A percentile compares a stretch with the other conserved stretches of the same genome.
Evolutionary conservation across 1,284 basidiomycete genomes (phyloP).

Genomic region (Apiotrichum montevideense): DNA sequence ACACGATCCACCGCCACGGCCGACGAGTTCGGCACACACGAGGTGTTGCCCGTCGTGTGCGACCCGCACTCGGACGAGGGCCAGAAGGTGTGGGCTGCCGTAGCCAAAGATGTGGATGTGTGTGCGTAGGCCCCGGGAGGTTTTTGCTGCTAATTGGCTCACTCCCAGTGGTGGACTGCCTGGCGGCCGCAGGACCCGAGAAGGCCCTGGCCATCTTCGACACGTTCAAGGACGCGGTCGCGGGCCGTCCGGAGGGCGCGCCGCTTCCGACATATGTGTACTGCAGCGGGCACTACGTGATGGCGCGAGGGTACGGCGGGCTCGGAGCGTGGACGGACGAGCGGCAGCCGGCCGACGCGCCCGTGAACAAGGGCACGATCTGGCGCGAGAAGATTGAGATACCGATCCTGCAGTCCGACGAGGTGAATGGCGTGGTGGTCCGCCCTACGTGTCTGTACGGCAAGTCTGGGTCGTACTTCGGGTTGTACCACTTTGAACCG

Average conservation of each 20-base stretch:
- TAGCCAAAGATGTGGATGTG: slow-evolving; percentile 51
- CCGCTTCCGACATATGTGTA: slow-evolving; percentile 49
- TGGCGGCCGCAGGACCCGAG: slow-evolving; percentile 35
- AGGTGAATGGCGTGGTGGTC: slow-evolving; percentile 16
- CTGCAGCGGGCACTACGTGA: slow-evolving; percentile 52
- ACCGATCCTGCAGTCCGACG: slow-evolving; percentile 21
- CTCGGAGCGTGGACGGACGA: slow-evolving; percentile 36
- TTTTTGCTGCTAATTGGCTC: not conserved
- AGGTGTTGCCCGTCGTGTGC: slow-evolving; percentile 53
- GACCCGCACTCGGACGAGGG: slow-evolving; percentile 42
- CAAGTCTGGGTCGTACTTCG: slow-evolving; percentile 10
- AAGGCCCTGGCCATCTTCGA: slow-evolving; percentile 37
- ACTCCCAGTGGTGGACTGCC: slow-evolving; percentile 40
- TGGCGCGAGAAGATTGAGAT: slow-evolving; percentile 35
- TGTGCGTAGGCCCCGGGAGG: slow-evolving; percentile 38
- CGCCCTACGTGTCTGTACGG: slow-evolving; percentile 43
- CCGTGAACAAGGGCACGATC: slow-evolving; percentile 20
- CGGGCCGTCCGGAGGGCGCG: not conserved
- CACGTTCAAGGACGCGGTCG: not conserved
- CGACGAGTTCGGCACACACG: slow-evolving; percentile 41
- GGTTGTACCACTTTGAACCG: slow-evolving; percentile 42
- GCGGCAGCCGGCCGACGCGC: slow-evolving; percentile 15
- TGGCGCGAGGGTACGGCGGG: slow-evolving; percentile 38
- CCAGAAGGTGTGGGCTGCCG: slow-evolving; percentile 42
- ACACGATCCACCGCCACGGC: slow-evolving; percentile 45